Evolutionary conservation across 2,329 filamentous ascomycete species (phyloP).

Genomic region (Mycosphaerella arachidis): DNA sequence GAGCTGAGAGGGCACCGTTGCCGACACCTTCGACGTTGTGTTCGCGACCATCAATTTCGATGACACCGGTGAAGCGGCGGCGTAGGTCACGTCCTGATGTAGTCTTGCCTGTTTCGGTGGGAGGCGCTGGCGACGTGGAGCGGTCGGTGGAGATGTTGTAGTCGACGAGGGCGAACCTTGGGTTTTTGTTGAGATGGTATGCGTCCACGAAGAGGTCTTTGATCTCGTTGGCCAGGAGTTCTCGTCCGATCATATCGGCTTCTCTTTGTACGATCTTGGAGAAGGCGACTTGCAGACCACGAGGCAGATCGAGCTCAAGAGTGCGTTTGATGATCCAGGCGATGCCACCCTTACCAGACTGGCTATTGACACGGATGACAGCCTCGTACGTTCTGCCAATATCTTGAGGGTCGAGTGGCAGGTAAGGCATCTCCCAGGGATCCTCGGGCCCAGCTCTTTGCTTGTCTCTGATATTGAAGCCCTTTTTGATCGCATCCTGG

Average conservation of each 20-base stretch:
- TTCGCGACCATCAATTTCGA: slow-evolving; percentile 76
- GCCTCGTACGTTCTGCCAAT: slow-evolving; percentile 97
- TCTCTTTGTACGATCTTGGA: slow-evolving; percentile 77
- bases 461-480: slow-evolving; percentile 65
- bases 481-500: slow-evolving; percentile 94
- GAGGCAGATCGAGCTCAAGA: slow-evolving; percentile 85
- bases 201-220: slow-evolving; percentile 80
- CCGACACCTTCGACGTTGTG: slow-evolving; percentile 74
- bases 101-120: slow-evolving; percentile 57
- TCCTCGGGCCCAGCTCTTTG: slow-evolving; percentile 58
- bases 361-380: slow-evolving; percentile 95
- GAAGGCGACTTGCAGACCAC: slow-evolving; percentile 88
- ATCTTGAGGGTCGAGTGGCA: slow-evolving; percentile 86
- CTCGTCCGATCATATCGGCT: slow-evolving; percentile 75
- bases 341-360: slow-evolving; percentile 88
- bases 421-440: slow-evolving; percentile 81
- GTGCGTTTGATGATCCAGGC: slow-evolving; percentile 91
- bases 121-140: slow-evolving; percentile 66
- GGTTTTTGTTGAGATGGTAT: slow-evolving; percentile 79
- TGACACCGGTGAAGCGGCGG: slow-evolving; percentile 78
- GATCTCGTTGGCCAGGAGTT: slow-evolving; percentile 80
- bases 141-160: slow-evolving; percentile 88
- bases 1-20: slow-evolving; percentile 83
- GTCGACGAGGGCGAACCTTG: slow-evolving; percentile 80
- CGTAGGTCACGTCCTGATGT: slow-evolving; percentile 67